Evolutionary conservation across 441 rosid species (phyloP).

Genomic region (Flueggea neowawraea): DNA sequence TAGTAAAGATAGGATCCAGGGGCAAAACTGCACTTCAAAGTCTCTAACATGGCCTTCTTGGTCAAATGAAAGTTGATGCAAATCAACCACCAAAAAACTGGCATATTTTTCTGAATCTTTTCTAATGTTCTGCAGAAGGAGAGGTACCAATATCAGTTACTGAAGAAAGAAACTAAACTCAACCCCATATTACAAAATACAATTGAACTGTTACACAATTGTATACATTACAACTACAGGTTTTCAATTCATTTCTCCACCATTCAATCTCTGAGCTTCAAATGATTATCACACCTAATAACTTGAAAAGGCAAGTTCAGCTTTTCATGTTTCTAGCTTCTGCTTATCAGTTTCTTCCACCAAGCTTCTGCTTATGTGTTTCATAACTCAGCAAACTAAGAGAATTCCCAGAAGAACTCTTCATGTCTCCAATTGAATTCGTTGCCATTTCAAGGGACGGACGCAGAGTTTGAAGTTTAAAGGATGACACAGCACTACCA

Average conservation of each 20-base stretch:
- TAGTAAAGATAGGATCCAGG: too few species aligned
- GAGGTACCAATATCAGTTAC: too few species aligned
- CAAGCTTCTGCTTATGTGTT: constrained; percentile 24
- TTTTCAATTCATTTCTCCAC: constrained; percentile 7
- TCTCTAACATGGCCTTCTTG: too few species aligned
- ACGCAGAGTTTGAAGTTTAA: constrained; percentile 5
- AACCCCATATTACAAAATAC: neutral
- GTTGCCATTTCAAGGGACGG: neutral
- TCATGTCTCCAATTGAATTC: constrained; percentile 8
- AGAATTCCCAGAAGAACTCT: constrained; percentile 15
- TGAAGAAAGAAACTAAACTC: too few species aligned
- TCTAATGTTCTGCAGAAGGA: too few species aligned
- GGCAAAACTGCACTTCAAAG: too few species aligned
- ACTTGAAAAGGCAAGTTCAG: constrained; percentile 15
- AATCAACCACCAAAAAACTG: too few species aligned
- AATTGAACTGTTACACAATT: neutral
- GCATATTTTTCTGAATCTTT: too few species aligned
- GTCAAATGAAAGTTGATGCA: too few species aligned
- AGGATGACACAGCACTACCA: constrained; percentile 10
- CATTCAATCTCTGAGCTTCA: neutral
- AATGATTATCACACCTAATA: constrained; percentile 5
- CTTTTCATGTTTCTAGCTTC: constrained; percentile 63
- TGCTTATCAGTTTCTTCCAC: constrained; percentile 72
- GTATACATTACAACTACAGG: neutral
- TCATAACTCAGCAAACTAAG: constrained; percentile 16